Evolutionary conservation across 495 filamentous ascomycete species (phyloP), one percentile per base, ranked within the genome.

Genomic region (Penicillium nucicola): DNA sequence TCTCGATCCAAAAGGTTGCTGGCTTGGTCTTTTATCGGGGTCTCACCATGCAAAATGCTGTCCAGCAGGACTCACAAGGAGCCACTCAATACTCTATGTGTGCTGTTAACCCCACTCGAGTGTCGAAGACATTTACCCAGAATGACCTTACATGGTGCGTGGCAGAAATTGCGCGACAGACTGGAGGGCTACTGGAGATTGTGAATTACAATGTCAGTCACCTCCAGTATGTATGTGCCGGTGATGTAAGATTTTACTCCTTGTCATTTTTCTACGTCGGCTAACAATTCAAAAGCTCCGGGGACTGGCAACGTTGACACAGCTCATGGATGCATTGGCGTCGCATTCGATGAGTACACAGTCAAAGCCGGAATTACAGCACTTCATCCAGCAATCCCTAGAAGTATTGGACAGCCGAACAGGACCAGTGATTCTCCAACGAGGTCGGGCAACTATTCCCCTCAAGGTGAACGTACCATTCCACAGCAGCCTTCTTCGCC

Each of bases 381-480:
- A 10, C 36, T 38, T 38, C 8, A 38, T 38, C 1, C 34, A 48
- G 7, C 14, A 30, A 33, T 45, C 32, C 22, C 43, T 45, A 31
- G 9, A n/a, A 45, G 31, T 2, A 20, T 17, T 38, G 18, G 36
- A 17, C 22, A 17, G 12, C n/a, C 5, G 43, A 2, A 34, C 28
- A 22, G 19, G 42, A 28, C 20, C 43, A 20, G 23, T 38, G 17
- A 18, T 33, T 35, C 56, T 69, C 3, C 22, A 52, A 14, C 62
- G 59, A 7, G 67, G 67, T 1, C 47, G 20, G 12, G 68, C 67
- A 0, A 71, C 65, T 0, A 66, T 70, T 12, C 73, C 73, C 1
- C 61, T 76, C 5, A 47, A 52, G n/a, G 72, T 76, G 30, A 69
- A 76, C 35, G 66, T 76, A 5, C 73, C 73, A 2, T 76, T 76